phyloP scores from a whole-genome alignment of 2,329 filamentous ascomycete genomes.

The Cladobotryum mycophilum region DNA sequence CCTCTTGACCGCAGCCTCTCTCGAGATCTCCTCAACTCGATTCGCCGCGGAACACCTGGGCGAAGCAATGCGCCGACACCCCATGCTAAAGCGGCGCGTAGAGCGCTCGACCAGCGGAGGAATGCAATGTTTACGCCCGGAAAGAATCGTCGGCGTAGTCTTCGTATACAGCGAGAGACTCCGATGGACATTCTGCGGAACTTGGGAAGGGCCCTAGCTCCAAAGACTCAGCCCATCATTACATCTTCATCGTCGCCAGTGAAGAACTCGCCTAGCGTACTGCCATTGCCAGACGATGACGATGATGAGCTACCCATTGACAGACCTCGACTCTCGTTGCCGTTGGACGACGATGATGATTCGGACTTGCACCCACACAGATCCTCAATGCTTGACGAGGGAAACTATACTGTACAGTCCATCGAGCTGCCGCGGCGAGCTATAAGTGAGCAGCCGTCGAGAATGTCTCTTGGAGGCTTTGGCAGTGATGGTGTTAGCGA shows the following conservation, averaged over 20 bases:
- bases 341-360: constrained; percentile 46
- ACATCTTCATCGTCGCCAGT: constrained; percentile 40
- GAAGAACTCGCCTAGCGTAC: constrained; percentile 22
- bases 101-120: constrained; percentile 52
- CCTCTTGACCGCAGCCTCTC: constrained; percentile 33
- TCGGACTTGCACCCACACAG: constrained; percentile 47
- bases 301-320: constrained; percentile 46
- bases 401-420: constrained; percentile 52
- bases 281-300: constrained; percentile 37
- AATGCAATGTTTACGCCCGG: constrained; percentile 56
- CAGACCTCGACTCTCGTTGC: constrained; percentile 50
- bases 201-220: constrained; percentile 49
- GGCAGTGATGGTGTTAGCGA: constrained; percentile 51
- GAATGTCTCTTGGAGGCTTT: constrained; percentile 48
- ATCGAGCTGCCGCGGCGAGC: constrained; percentile 54
- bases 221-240: constrained; percentile 36
- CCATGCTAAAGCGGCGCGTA: constrained; percentile 54
- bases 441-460: constrained; percentile 37
- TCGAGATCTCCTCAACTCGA: constrained; percentile 33
- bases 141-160: constrained; percentile 50
- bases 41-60: constrained; percentile 37
- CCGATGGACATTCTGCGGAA: constrained; percentile 48
- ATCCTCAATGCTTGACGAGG: constrained; percentile 50
- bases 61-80: constrained; percentile 46
- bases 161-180: constrained; percentile 50